phyloP scores from a whole-genome alignment of 1,284 basidiomycete species.

The Cryptococcus hybrid region DNA sequence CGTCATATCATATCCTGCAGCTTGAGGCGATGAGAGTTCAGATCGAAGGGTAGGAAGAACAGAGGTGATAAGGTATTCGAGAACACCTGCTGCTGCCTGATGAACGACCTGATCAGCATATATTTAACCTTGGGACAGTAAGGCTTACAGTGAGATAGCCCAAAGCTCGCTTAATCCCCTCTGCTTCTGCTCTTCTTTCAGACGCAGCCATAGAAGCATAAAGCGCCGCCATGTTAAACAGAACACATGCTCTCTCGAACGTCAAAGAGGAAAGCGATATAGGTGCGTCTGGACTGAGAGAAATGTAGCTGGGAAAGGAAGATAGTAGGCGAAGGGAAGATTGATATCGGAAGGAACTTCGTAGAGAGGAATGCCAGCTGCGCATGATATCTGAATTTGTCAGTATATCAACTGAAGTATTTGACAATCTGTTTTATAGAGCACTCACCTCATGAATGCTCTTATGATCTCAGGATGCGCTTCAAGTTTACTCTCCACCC shows the following conservation, averaged over 20 bases:
- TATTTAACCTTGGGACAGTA: not conserved
- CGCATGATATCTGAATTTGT: slow-evolving; percentile 70
- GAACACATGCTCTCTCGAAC: slow-evolving; percentile 71
- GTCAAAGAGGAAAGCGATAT: slow-evolving; percentile 67
- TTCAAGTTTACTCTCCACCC: slow-evolving; percentile 60
- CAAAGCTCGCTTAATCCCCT: slow-evolving; percentile 71
- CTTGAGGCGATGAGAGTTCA: slow-evolving; percentile 51
- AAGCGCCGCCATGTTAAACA: slow-evolving; percentile 82
- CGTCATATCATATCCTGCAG: slow-evolving; percentile 60
- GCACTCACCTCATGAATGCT: slow-evolving; percentile 39
- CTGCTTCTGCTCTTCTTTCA: slow-evolving; percentile 65
- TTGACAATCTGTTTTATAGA: slow-evolving; percentile 41
- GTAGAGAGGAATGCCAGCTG: slow-evolving; percentile 76
- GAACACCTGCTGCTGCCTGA: slow-evolving; percentile 72
- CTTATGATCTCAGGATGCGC: slow-evolving; percentile 47
- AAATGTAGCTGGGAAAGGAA: slow-evolving; percentile 60
- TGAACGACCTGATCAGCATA: not conserved
- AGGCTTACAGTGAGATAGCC: slow-evolving; percentile 65
- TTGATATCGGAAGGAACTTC: slow-evolving; percentile 69
- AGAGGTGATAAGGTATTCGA: slow-evolving; percentile 63
- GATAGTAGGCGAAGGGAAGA: slow-evolving; percentile 71
- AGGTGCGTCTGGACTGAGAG: slow-evolving; percentile 55
- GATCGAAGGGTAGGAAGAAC: slow-evolving; percentile 60
- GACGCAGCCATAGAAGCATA: slow-evolving; percentile 57
- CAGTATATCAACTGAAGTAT: slow-evolving; percentile 2